A percentile compares a stretch with the other conserved stretches of the same genome.
Evolutionary conservation across 768 basidiomycete species (phyloP).

Genomic region (Hydnomerulius pinastri): DNA sequence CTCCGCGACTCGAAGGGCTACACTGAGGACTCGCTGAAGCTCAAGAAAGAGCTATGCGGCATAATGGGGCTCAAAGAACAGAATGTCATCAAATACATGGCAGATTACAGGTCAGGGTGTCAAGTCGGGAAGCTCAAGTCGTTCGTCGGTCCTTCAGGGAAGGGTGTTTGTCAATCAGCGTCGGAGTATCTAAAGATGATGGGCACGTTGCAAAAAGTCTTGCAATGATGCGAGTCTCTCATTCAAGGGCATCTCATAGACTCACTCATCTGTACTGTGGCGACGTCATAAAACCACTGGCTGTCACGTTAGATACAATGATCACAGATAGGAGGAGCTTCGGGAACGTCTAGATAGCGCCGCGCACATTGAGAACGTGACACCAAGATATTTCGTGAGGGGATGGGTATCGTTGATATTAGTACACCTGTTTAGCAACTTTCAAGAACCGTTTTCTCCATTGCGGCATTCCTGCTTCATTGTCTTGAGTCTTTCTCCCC

Average conservation of each 20-base stretch:
- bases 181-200: conserved; percentile 43
- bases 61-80: conserved; percentile 34
- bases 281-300: no score
- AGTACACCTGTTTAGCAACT: not conserved
- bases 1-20: conserved; percentile 22
- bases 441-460: not conserved
- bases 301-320: no score
- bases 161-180: conserved; percentile 40
- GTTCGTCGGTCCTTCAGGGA: conserved; percentile 44
- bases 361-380: no score
- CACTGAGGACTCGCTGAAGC: conserved; percentile 14
- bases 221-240: conserved; percentile 14
- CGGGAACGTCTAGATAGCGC: no score
- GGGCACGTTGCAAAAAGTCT: conserved; percentile 32
- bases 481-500: conserved; percentile 4
- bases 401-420: no score
- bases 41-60: conserved; percentile 33
- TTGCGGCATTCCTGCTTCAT: not conserved
- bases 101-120: conserved; percentile 35
- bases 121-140: conserved; percentile 29
- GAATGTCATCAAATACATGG: conserved; percentile 37
- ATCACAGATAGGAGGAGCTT: no score
- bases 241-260: no score
- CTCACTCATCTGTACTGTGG: no score
- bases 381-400: no score